Base-by-base conservation (phyloP, 140 eudicot species). In the Flaveria floridana region DNA sequence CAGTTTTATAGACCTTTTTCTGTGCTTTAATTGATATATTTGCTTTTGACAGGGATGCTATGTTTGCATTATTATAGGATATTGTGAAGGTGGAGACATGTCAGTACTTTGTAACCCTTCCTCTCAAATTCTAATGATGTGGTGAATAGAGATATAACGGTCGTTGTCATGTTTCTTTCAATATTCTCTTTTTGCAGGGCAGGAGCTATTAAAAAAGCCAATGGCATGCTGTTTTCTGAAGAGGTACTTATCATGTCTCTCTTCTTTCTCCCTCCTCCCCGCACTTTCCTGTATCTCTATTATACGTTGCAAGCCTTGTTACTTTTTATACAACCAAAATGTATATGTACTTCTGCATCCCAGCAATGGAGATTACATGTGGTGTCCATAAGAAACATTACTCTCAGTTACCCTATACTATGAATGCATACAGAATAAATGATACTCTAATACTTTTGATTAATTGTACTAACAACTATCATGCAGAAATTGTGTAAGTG, bases 51-150 rank as follows among this genome's bases (percentile, higher is more conserved):
- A 94, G 99, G 99, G 99, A 39, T 94, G 99, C 86, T 94, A 94
- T 72, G 99, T 94, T 30, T 94, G 99, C 87, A 94, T 94, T 68
- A 83, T 94, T 68, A 90, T 90, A 53, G 99, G 97, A n/a, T 94
- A 94, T 73, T 94, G 99, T 71, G 96, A 94, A 85, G 97, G 94
- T 53, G 99, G 99, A 77, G 99, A 94, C 85, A 94, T 94, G 99
- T 94, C 79, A 94, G 99, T 81, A 62, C 30, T 77, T 78, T 78
- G 61, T 26, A 58, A 80, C 76, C 68, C 63, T 18, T 68, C 53
- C 69, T 42, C 67, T 58, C 30, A 26, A 58, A 39, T 77, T 68
- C 59, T 62, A 74, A 58, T 73, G 41, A 18, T 61, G 18, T 65
- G 12, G 8, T 11, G 25, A 73, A 50, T 51, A 67, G 34, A 70